These are phyloP conservation scores for Diaporthe vaccinii DNA, from an alignment of 2,329 filamentous ascomycete species.

Conservation along the genomic window DNA sequence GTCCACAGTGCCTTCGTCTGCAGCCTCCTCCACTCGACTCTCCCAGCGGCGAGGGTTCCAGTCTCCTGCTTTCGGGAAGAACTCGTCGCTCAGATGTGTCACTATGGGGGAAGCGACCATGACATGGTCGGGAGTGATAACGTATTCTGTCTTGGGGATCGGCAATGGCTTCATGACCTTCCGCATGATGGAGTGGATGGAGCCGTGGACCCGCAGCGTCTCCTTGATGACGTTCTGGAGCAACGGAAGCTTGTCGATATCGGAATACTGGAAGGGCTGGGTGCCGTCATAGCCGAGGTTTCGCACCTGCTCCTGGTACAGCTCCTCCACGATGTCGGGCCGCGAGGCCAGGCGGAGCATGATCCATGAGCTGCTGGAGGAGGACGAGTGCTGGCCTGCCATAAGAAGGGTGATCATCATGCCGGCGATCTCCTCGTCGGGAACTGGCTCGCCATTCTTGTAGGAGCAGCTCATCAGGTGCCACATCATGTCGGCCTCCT, in stretches of 20 bases:
- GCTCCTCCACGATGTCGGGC: conserved; percentile 83
- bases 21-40: conserved; percentile 9
- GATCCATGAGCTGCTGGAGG: conserved; percentile 88
- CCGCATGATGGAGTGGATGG: conserved; percentile 81
- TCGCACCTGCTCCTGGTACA: conserved; percentile 77
- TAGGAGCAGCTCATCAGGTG: conserved; percentile 88
- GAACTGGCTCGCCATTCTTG: conserved; percentile 84
- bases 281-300: conserved; percentile 58
- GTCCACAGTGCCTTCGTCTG: conserved; percentile 21
- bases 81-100: conserved; percentile 62
- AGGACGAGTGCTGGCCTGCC: conserved; percentile 92
- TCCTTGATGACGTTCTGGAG: conserved; percentile 77
- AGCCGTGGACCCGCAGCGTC: conserved; percentile 78
- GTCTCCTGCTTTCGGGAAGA: conserved; percentile 62
- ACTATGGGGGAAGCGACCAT: conserved; percentile 60
- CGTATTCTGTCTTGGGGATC: conserved; percentile 68
- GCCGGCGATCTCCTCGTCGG: conserved; percentile 87
- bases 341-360: conserved; percentile 83
- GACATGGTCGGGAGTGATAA: conserved; percentile 65
- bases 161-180: conserved; percentile 77
- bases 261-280: conserved; percentile 68
- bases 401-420: conserved; percentile 96
- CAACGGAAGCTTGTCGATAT: conserved; percentile 72
- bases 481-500: conserved; percentile 84
- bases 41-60: conserved; percentile 41